Percentiles rank a stretch among this genome's conserved stretches.
Evolutionary conservation across 2,329 filamentous ascomycete genomes (phyloP).

Genomic region (Cercospora sojina): DNA sequence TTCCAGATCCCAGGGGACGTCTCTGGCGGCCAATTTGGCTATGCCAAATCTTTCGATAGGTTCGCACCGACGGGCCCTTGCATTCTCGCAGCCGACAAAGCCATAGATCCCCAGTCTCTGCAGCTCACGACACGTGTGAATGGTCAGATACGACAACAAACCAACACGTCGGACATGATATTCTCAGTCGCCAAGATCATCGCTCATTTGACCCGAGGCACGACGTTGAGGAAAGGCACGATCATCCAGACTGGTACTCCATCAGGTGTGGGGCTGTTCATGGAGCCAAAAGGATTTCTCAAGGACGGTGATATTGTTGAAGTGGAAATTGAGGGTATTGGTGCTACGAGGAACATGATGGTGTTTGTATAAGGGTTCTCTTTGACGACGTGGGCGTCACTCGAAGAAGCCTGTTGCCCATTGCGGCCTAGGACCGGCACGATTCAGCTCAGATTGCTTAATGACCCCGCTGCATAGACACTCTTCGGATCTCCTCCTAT

Average conservation of each 20-base stretch:
- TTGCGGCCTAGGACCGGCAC: no score
- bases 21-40: conserved; percentile 56
- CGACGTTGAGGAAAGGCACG: conserved; percentile 37
- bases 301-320: conserved; percentile 29
- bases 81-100: conserved; percentile 44
- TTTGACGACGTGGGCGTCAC: no score
- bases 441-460: no score
- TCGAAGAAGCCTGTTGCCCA: no score
- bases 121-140: conserved; percentile 49
- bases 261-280: conserved; percentile 31
- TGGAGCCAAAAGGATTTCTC: conserved; percentile 37
- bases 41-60: conserved; percentile 58
- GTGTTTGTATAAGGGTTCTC: conserved; percentile 6
- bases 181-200: conserved; percentile 16
- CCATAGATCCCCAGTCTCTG: conserved; percentile 32
- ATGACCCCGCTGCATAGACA: no score
- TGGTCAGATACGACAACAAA: conserved; percentile 43
- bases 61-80: conserved; percentile 55
- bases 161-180: conserved; percentile 39
- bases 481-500: no score
- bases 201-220: conserved; percentile 42
- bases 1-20: conserved; percentile 53
- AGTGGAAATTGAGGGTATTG: conserved; percentile 15
- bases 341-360: conserved; percentile 15
- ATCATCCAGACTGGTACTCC: conserved; percentile 52